phyloP scores from a whole-genome alignment of 192 early-diverging fungal species.

The Chytriomyces sp. region DNA sequence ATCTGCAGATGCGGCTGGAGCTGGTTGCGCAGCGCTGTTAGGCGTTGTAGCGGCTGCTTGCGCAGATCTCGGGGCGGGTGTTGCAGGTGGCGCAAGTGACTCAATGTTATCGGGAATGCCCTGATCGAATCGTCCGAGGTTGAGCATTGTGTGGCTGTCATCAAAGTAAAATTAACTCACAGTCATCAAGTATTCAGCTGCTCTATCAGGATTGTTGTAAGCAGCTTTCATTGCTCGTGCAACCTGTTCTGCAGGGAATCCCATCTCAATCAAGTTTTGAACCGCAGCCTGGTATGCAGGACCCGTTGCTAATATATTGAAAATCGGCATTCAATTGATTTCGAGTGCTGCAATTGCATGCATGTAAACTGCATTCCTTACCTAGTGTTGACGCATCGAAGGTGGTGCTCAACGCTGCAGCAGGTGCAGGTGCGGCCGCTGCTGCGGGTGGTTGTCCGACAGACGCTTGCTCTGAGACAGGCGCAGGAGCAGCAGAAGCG shows the following conservation, averaged over 20 bases:
- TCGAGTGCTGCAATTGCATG: constrained; percentile 12
- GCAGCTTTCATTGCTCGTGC: constrained; percentile 91
- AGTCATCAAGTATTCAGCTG: constrained; percentile 92
- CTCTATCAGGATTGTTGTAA: constrained; percentile 96
- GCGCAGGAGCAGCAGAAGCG: constrained; percentile 32
- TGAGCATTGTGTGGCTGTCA: neutral
- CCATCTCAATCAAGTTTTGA: constrained; percentile 93
- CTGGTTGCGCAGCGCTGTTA: constrained; percentile 20
- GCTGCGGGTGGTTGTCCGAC: constrained; percentile 37
- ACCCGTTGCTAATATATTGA: constrained; percentile 68
- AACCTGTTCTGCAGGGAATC: constrained; percentile 86
- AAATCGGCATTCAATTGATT: constrained; percentile 1
- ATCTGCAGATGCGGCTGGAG: constrained; percentile 24
- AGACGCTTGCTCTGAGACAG: constrained; percentile 52
- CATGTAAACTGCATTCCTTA: constrained; percentile 12
- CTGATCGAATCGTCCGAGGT: constrained; percentile 45
- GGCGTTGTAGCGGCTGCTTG: constrained; percentile 33
- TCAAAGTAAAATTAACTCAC: constrained; percentile 49
- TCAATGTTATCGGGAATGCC: constrained; percentile 78
- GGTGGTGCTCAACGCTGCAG: constrained; percentile 41
- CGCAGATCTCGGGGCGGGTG: neutral
- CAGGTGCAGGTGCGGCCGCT: constrained; percentile 48
- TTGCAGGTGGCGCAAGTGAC: constrained; percentile 34
- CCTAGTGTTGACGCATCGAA: constrained; percentile 57
- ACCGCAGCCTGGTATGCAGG: constrained; percentile 80